Evolutionary conservation across 1,139 yeast species (phyloP).

Genomic region (Yamadazyma songkhlaensis): DNA sequence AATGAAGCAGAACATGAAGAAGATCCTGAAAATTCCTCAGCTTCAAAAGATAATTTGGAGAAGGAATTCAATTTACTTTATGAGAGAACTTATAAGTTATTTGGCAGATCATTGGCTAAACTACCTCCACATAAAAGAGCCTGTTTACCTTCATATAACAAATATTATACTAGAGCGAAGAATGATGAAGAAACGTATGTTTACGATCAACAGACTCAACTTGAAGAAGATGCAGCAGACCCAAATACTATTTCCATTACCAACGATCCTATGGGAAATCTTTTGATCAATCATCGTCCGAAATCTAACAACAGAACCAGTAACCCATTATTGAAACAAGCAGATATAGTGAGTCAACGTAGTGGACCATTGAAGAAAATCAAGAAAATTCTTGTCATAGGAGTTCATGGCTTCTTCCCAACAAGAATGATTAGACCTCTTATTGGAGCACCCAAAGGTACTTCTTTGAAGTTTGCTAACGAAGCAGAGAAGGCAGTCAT

Average conservation of each 20-base stretch:
- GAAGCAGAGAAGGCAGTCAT: conserved; percentile 80
- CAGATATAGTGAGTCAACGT: conserved; percentile 30
- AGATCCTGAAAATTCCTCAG: conserved; percentile 10
- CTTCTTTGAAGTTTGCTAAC: conserved; percentile 44
- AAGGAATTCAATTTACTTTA: conserved; percentile 35
- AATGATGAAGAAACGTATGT: conserved; percentile 14
- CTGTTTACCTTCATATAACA: conserved; percentile 42
- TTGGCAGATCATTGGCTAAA: conserved; percentile 38
- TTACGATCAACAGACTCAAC: conserved; percentile 22
- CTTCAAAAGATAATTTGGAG: conserved; percentile 25
- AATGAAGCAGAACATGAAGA: conserved; percentile 11
- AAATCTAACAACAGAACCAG: conserved; percentile 5
- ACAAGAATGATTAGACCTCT: conserved; percentile 73
- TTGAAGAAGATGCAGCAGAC: conserved; percentile 27
- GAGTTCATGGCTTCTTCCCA: conserved; percentile 59
- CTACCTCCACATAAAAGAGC: conserved; percentile 40
- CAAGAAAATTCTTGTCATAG: conserved; percentile 69
- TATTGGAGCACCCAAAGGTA: conserved; percentile 41
- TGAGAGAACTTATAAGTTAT: conserved; percentile 39
- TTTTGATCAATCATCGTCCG: conserved; percentile 33
- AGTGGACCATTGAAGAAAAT: conserved; percentile 34
- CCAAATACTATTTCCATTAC: conserved; percentile 37
- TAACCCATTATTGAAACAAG: conserved; percentile 10
- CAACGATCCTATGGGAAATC: conserved; percentile 45
- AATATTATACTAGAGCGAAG: conserved; percentile 21